phyloP scores from a whole-genome alignment of 306 rosid species.

The Heteromeles arbutifolia region DNA sequence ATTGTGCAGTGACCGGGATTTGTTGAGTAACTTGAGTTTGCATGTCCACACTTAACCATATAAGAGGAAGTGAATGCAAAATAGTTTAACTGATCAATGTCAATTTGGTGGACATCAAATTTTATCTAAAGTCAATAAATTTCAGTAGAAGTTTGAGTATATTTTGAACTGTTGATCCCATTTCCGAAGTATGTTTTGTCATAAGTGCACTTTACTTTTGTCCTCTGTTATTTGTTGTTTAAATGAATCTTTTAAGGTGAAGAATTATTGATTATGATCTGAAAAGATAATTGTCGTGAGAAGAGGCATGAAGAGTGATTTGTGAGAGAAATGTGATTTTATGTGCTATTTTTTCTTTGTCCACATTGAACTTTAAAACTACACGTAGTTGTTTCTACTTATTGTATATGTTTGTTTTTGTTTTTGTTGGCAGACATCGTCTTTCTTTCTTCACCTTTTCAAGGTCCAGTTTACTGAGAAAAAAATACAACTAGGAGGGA shows the following conservation, averaged over 20 bases:
- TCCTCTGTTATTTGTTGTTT: not conserved
- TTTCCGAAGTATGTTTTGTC: not conserved
- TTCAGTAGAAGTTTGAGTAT: not conserved
- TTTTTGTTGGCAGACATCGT: conserved; percentile 63
- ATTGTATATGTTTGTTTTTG: conserved; percentile 11
- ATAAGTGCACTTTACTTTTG: not conserved
- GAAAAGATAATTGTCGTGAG: not conserved
- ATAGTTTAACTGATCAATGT: not conserved
- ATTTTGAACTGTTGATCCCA: not conserved
- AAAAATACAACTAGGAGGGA: conserved; percentile 78
- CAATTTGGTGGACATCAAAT: not conserved
- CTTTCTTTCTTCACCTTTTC: conserved; percentile 84
- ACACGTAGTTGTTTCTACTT: conserved; percentile 9
- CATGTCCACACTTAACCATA: not conserved
- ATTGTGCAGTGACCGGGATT: not conserved
- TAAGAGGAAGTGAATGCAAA: too few species aligned
- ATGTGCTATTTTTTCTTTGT: not conserved
- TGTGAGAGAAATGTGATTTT: not conserved
- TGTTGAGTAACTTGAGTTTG: not conserved
- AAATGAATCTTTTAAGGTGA: not conserved
- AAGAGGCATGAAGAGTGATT: not conserved
- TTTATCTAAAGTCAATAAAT: not conserved
- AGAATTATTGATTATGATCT: not conserved
- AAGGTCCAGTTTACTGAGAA: conserved; percentile 75
- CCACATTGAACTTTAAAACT: conserved; percentile 3